Conservation (phyloP, 768 basidiomycete genomes). For the Termitomyces bulborhizus region DNA sequence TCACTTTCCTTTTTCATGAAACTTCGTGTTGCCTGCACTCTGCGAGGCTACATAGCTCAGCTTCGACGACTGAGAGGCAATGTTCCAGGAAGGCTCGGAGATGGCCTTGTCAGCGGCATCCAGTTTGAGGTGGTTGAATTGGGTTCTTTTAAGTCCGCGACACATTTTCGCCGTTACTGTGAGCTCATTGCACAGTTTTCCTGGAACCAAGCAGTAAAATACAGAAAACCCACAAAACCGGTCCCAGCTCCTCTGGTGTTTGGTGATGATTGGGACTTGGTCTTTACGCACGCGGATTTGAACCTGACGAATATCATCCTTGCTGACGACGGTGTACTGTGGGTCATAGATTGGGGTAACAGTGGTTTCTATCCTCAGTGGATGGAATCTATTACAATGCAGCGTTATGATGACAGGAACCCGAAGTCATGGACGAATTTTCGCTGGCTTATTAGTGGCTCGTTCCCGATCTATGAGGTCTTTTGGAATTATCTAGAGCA, state of each 20-base stretch:
- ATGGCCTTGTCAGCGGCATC: conserved; percentile 1
- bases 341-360: conserved; percentile 25
- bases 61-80: conserved; percentile 13
- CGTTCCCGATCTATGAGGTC: not conserved
- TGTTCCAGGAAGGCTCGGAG: not conserved
- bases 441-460: conserved; percentile 1
- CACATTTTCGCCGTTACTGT: not conserved
- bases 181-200: not conserved
- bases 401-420: not conserved
- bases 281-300: conserved; percentile 22
- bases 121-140: not conserved
- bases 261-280: conserved; percentile 10
- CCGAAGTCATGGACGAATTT: not conserved
- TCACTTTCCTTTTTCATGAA: conserved; percentile 14
- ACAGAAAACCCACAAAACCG: not conserved
- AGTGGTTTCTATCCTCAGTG: conserved; percentile 23
- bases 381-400: conserved; percentile 16
- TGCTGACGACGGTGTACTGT: conserved; percentile 20
- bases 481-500: not conserved
- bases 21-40: conserved; percentile 19
- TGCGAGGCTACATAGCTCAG: conserved; percentile 21
- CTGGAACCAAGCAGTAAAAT: not conserved
- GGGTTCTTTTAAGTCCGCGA: conserved; percentile 3
- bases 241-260: not conserved
- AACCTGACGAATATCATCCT: conserved; percentile 19